Percentiles rank a stretch among this genome's conserved stretches.
These are phyloP conservation scores for Chalciporus piperatus DNA, from an alignment of 768 basidiomycete genomes.

Conservation along the genomic window DNA sequence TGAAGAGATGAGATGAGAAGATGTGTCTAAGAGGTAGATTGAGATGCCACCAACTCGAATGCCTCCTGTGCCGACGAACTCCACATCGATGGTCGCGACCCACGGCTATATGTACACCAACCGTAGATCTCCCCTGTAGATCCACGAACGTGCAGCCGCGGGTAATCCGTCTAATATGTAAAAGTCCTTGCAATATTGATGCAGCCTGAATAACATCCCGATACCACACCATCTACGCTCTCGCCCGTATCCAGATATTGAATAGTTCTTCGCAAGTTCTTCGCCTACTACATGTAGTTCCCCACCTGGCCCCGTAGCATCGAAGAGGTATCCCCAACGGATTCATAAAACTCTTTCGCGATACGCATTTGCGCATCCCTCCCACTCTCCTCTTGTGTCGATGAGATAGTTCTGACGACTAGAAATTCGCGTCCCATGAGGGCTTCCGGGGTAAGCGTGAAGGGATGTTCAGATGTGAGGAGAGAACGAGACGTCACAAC, in stretches of 20 bases:
- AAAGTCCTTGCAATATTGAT: no score
- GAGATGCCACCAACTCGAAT: no score
- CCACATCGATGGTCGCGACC: no score
- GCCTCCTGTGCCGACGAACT: no score
- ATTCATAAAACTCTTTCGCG: conserved; percentile 79
- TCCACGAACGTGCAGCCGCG: conserved; percentile 7
- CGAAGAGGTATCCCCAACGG: conserved; percentile 62
- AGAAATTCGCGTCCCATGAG: conserved; percentile 78
- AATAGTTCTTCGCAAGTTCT: not conserved
- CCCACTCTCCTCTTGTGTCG: conserved; percentile 57
- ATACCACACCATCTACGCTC: not conserved
- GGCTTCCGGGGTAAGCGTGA: conserved; percentile 63
- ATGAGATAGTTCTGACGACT: conserved; percentile 65
- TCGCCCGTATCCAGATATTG: no score
- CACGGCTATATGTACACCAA: no score
- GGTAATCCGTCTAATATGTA: no score
- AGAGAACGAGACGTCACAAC: conserved; percentile 60
- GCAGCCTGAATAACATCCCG: no score
- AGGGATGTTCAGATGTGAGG: conserved; percentile 45
- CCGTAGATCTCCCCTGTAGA: no score
- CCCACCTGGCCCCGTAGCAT: conserved; percentile 29
- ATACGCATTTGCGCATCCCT: conserved; percentile 72
- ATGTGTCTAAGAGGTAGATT: no score
- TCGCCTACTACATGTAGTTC: not conserved
- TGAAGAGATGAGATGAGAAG: no score